These are phyloP conservation scores for Paraphoma chrysanthemicola DNA, from an alignment of 2,329 filamentous ascomycete genomes.

Conservation along the genomic window DNA sequence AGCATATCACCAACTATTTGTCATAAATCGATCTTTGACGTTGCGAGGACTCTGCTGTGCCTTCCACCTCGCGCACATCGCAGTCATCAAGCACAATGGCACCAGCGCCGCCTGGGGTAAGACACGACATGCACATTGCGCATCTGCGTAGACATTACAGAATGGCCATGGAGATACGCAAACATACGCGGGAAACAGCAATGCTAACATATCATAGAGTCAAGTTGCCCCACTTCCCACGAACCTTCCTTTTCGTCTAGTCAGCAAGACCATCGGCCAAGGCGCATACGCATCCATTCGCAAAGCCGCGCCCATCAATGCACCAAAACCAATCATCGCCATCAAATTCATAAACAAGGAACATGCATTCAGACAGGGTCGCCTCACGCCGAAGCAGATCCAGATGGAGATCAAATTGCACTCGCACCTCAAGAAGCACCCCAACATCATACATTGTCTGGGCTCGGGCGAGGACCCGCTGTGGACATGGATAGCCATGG, in stretches of 20 bases:
- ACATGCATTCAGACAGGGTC: constrained; percentile 87
- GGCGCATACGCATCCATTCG: constrained; percentile 99
- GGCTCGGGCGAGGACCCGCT: constrained; percentile 81
- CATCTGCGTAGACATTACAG: constrained; percentile 22
- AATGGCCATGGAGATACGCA: neutral
- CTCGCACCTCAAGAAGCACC: constrained; percentile 84
- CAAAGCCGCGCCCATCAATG: constrained; percentile 80
- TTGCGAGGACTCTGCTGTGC: neutral
- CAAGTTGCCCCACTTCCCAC: constrained; percentile 85
- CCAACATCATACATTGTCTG: constrained; percentile 94
- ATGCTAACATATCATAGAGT: constrained; percentile 55
- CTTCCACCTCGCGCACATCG: neutral
- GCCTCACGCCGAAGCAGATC: constrained; percentile 87
- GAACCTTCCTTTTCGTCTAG: constrained; percentile 88
- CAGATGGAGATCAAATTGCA: constrained; percentile 91
- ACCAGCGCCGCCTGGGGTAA: constrained; percentile 35
- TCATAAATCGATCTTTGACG: neutral
- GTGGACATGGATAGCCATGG: constrained; percentile 99
- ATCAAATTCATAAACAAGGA: constrained; percentile 99
- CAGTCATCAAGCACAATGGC: constrained; percentile 18
- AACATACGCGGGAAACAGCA: neutral
- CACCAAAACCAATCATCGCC: constrained; percentile 80
- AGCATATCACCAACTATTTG: constrained; percentile 6
- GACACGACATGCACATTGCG: constrained; percentile 10
- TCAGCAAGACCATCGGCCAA: constrained; percentile 95